Evolutionary conservation across 345 rosid genomes (phyloP), one percentile per base, ranked within the genome.

Genomic region (Carallia pectinifolia): DNA sequence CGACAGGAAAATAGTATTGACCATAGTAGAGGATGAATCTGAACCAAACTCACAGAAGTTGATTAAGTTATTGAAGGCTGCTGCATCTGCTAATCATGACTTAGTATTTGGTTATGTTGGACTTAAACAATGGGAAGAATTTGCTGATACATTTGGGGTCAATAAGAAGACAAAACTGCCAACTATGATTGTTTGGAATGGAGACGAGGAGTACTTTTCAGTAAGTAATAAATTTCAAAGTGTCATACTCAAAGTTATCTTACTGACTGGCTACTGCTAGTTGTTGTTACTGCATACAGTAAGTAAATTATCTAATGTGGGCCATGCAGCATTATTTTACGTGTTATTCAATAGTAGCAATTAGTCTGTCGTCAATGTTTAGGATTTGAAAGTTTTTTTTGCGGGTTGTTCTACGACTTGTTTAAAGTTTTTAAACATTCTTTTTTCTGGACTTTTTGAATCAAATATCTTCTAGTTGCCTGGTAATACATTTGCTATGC

Each of bases 81-180:
- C 98, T 73, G 97, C 97, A 75, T 82, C 86, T 74, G 97, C 98
- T 44, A 95, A 95, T 84, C 94, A 89, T 15, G 88, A 95, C 77
- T 79, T 95, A 66, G 89, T 90, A 48, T 95, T 95, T 81, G 93
- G 83, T n/a, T 90, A 86, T 78, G 92, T 89, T 5, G 98, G 98
- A 68, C 75, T 90, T 66, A 79, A 85, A 69, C 97, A 89, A 67
- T 95, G 86, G 79, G 86, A 75, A 76, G 98, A 89, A 9, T 90
- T 95, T 79, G 83, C 96, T 37, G 92, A 87, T 72, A 77, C 90
- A 30, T 95, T 95, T 68, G 91, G 79, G 18, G 86, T 69, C 44
- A 80, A 75, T 30, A 78, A 79, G 83, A 82, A 81, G 73, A 58
- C 83, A 55, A 84, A 83, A 36, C 85, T 95, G 38, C 99, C 99